Conservation (phyloP, 108 stramenopile genomes). For the Cylindrotheca closterium region DNA sequence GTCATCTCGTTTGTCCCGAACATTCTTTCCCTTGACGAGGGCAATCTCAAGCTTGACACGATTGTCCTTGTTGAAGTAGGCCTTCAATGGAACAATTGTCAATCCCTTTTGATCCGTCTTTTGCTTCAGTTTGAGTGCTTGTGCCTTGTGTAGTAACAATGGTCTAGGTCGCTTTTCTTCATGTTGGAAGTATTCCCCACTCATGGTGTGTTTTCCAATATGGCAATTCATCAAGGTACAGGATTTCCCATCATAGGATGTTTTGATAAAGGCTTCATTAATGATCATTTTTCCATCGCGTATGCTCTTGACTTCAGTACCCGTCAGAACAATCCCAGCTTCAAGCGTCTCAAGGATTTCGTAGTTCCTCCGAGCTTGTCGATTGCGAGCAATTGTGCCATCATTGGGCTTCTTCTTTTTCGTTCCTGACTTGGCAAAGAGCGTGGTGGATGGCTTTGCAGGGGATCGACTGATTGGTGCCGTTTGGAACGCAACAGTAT, state of each 20-base stretch:
- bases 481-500: too few species aligned
- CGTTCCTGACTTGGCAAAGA: constrained; percentile 29
- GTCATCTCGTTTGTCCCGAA: constrained; percentile 77
- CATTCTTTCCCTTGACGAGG: constrained; percentile 80
- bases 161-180: constrained; percentile 64
- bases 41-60: constrained; percentile 81
- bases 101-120: constrained; percentile 49
- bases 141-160: constrained; percentile 57
- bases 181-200: constrained; percentile 80
- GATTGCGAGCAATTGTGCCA: constrained; percentile 42
- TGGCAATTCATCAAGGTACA: constrained; percentile 75
- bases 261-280: constrained; percentile 67
- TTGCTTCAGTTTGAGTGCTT: constrained; percentile 54
- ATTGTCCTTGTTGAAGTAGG: constrained; percentile 86
- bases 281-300: constrained; percentile 88
- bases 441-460: too few species aligned
- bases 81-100: constrained; percentile 80
- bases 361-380: constrained; percentile 50
- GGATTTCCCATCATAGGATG: constrained; percentile 56
- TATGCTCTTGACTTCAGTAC: constrained; percentile 82
- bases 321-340: constrained; percentile 72
- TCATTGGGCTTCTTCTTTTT: constrained; percentile 48
- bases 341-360: constrained; percentile 81
- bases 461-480: too few species aligned
- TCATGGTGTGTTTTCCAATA: constrained; percentile 71